These are phyloP conservation scores for Marasmius sp. DNA, from an alignment of 1,284 basidiomycete species.

Conservation along the genomic window DNA sequence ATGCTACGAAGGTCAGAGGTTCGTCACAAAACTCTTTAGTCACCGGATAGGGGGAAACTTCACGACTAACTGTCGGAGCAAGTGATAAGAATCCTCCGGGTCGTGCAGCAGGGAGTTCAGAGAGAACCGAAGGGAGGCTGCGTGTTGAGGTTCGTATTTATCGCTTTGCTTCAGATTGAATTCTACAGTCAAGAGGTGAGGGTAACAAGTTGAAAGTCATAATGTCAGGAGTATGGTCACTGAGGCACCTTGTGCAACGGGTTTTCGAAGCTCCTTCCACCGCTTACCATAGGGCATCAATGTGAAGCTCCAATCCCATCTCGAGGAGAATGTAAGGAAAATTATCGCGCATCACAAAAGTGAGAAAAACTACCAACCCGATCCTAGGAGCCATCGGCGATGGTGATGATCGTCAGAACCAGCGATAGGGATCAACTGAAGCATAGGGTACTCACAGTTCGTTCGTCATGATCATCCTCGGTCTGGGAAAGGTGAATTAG, in stretches of 20 bases:
- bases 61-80: neutral
- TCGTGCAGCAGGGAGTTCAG: neutral
- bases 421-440: neutral
- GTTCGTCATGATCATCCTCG: conserved; percentile 5
- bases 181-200: neutral
- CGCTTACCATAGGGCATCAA: conserved; percentile 1
- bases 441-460: neutral
- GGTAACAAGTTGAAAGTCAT: neutral
- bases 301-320: neutral
- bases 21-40: neutral
- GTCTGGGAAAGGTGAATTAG: neutral
- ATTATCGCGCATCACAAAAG: no score
- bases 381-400: neutral
- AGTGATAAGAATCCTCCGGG: neutral
- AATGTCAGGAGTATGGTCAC: neutral
- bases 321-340: neutral
- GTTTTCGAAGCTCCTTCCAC: conserved; percentile 12
- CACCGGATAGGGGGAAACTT: neutral
- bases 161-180: neutral
- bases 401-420: neutral
- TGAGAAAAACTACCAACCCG: neutral
- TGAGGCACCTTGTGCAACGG: conserved; percentile 27
- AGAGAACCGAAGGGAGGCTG: neutral
- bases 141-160: neutral
- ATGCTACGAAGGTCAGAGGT: conserved; percentile 26